Base-by-base conservation (phyloP, 345 rosid species). In the Pelargonium nanum region DNA sequence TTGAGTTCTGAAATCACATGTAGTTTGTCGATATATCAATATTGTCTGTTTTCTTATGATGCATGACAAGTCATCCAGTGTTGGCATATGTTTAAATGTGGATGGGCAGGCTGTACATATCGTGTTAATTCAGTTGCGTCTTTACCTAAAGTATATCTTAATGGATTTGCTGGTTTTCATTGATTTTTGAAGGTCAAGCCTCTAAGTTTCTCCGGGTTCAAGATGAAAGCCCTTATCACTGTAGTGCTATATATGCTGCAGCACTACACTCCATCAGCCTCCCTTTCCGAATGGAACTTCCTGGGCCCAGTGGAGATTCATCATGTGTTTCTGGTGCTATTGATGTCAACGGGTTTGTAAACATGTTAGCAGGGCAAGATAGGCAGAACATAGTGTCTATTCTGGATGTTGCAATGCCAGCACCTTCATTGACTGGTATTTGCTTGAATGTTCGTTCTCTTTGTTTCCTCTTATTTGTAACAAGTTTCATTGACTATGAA, bases 171-270 rank as follows among this genome's bases (percentile, higher is more conserved):
- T 26, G n/a, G 28, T 23, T 75, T 26, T 8, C 68, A 48, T 20
- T 24, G 15, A 60, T 61, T 70, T n/a, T 72, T 65, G 57, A 55
- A 88, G 95, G 95, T 75, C 70, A 85, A 86, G 90, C 83, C 60
- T 81, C 85, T 13, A 54, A 55, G 24, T 79, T 58, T 66, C 89
- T 89, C 55, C 62, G 59, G 30, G 62, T 89, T 0, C 45, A 84
- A 55, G 91, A 89, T 64, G 86, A 85, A 78, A 89, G 80, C 72
- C 82, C 86, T 68, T 89, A 89, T 68, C 88, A 79, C 62, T 70
- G 81, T 63, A 85, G 97, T 69, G 91, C 96, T 61, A 78, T 89
- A 52, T 93, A 85, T 34, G 97, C 97, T 15, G 82, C 99, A 45
- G 96, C 96, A 24, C 60, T 89, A 52, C 88, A 93, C 80, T 81